Conservation (phyloP, 352 stramenopile species). For the Thraustochytrium striatum region DNA sequence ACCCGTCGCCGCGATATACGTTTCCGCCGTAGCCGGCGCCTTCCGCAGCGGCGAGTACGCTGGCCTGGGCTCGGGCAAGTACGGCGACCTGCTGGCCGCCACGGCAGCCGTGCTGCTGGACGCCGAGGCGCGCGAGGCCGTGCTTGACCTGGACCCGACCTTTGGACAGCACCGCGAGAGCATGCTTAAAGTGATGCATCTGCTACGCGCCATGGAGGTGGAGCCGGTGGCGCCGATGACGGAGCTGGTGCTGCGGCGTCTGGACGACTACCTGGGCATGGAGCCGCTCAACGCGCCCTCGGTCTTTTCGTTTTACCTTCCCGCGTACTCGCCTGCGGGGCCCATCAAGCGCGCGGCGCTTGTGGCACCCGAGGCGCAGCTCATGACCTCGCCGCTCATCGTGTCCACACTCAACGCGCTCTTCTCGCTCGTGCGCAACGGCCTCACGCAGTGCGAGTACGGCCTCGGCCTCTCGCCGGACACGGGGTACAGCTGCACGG, state of each 20-base stretch:
- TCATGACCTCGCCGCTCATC: constrained; percentile 59
- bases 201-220: constrained; percentile 29
- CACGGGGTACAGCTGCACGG: background rate
- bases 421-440: constrained; percentile 52
- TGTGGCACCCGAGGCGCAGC: constrained; percentile 57
- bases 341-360: constrained; percentile 51
- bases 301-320: constrained; percentile 64
- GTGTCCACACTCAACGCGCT: constrained; percentile 62
- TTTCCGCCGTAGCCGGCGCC: constrained; percentile 55
- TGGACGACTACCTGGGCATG: constrained; percentile 63
- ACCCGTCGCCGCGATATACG: constrained; percentile 60
- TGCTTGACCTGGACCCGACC: constrained; percentile 57
- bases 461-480: constrained; percentile 35
- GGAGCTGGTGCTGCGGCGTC: constrained; percentile 47
- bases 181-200: constrained; percentile 42
- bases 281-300: constrained; percentile 56
- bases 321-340: constrained; percentile 55
- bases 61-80: constrained; percentile 57
- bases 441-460: constrained; percentile 54
- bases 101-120: constrained; percentile 59
- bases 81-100: constrained; percentile 60
- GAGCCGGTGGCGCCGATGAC: constrained; percentile 22
- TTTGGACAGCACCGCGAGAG: constrained; percentile 59
- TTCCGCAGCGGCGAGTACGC: constrained; percentile 58
- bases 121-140: constrained; percentile 53